Percentiles rank a stretch among this genome's conserved stretches.
These are phyloP conservation scores for Chaetoceros tenuissimus DNA, from an alignment of 108 stramenopile genomes.

Conservation along the genomic window DNA sequence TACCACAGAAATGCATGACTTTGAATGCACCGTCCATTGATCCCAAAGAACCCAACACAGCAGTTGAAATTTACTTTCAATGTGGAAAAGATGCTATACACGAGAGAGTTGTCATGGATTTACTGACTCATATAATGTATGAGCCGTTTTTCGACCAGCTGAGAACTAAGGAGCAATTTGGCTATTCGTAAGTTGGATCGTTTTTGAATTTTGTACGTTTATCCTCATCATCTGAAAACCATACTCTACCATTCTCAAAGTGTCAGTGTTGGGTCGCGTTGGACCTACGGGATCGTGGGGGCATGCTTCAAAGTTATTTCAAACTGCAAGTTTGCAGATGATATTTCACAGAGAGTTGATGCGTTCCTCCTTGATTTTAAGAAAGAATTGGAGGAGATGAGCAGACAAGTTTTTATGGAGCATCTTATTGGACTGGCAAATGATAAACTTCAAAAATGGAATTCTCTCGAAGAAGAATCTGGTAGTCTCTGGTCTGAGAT, in stretches of 20 bases:
- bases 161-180: conserved; percentile 54
- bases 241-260: conserved; percentile 11
- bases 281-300: conserved; percentile 68
- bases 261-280: conserved; percentile 40
- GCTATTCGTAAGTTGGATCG: conserved; percentile 1
- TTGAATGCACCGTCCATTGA: conserved; percentile 48
- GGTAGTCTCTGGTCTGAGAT: conserved; percentile 24
- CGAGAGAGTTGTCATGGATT: conserved; percentile 57
- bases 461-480: conserved; percentile 65
- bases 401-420: conserved; percentile 43
- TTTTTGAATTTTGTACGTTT: conserved; percentile 15
- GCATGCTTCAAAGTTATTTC: conserved; percentile 64
- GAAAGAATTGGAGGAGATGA: conserved; percentile 39
- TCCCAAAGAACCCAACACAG: conserved; percentile 58
- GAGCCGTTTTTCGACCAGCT: conserved; percentile 74
- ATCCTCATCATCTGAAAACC: conserved; percentile 17
- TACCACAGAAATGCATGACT: conserved; percentile 16
- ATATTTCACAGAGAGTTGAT: conserved; percentile 32
- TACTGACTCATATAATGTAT: conserved; percentile 62
- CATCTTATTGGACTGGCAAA: conserved; percentile 65
- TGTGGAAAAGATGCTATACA: conserved; percentile 58
- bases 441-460: conserved; percentile 68
- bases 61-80: conserved; percentile 80
- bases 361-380: conserved; percentile 58
- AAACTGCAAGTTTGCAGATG: conserved; percentile 41